phyloP scores from a whole-genome alignment of 1,284 basidiomycete genomes.

The Sanghuangporus sanghuang region DNA sequence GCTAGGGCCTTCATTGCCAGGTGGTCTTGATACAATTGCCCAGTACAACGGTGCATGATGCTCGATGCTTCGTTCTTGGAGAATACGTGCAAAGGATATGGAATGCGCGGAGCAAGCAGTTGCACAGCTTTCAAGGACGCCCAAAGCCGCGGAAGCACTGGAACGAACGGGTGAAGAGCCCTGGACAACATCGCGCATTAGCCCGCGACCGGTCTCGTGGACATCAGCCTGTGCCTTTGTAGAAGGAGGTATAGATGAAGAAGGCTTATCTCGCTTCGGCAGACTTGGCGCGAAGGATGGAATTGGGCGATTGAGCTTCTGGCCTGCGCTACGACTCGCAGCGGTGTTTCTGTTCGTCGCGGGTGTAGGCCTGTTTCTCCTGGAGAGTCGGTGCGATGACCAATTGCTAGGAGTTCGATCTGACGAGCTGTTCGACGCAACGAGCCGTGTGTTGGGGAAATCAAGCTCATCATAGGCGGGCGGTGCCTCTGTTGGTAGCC shows the following conservation, averaged over 20 bases:
- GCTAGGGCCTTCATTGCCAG: constrained; percentile 26
- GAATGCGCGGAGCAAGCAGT: constrained; percentile 37
- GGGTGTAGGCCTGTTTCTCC: neutral
- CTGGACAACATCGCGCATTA: constrained; percentile 45
- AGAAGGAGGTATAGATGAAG: neutral
- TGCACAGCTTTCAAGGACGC: constrained; percentile 41
- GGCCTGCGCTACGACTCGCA: neutral
- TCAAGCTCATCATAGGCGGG: neutral
- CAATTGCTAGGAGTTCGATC: neutral
- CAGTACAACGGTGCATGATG: constrained; percentile 62
- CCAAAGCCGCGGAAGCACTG: constrained; percentile 22
- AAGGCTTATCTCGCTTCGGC: neutral
- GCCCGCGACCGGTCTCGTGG: constrained; percentile 37
- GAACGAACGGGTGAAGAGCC: constrained; percentile 18
- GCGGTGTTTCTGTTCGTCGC: neutral
- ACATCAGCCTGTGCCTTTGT: constrained; percentile 29
- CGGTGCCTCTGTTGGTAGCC: neutral
- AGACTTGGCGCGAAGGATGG: neutral
- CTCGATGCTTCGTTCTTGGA: constrained; percentile 61
- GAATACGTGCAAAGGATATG: constrained; percentile 39
- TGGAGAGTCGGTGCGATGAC: neutral
- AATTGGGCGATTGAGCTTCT: neutral
- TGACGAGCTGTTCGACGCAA: neutral
- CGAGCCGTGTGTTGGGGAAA: neutral
- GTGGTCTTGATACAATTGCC: constrained; percentile 56